These are phyloP conservation scores for Pugionium cornutum DNA, from an alignment of 345 rosid genomes.

Conservation along the genomic window DNA sequence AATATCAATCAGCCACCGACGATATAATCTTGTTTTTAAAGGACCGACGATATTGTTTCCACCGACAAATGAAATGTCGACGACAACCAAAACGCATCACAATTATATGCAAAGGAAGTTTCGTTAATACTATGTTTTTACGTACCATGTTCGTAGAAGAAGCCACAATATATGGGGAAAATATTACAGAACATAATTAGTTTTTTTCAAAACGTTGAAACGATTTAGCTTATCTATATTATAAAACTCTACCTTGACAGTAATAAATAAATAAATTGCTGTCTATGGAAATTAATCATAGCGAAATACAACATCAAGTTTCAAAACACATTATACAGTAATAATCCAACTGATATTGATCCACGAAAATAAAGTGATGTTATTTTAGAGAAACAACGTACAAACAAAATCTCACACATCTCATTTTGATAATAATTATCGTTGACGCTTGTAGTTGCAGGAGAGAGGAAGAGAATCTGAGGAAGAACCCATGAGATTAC, in stretches of 20 bases:
- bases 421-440: neutral
- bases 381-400: neutral
- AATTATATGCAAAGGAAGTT: too few species aligned
- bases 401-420: neutral
- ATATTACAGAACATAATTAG: too few species aligned
- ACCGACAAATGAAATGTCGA: conserved; percentile 41
- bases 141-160: neutral
- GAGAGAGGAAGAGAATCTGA: conserved; percentile 41
- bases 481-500: conserved; percentile 45
- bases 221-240: conserved; percentile 10
- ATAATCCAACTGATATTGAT: too few species aligned
- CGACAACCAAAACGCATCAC: conserved; percentile 9
- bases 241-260: neutral
- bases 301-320: neutral
- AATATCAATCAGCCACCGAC: neutral
- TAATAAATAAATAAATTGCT: conserved; percentile 15
- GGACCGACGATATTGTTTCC: conserved; percentile 33
- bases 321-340: conserved; percentile 5
- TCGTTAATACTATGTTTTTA: neutral
- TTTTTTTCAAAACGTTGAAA: too few species aligned
- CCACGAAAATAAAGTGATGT: neutral
- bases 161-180: too few species aligned
- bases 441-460: conserved; percentile 38
- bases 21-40: too few species aligned
- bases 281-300: conserved; percentile 17